Conservation (phyloP, 352 stramenopile genomes). For the Phytopythium oedochilum region DNA sequence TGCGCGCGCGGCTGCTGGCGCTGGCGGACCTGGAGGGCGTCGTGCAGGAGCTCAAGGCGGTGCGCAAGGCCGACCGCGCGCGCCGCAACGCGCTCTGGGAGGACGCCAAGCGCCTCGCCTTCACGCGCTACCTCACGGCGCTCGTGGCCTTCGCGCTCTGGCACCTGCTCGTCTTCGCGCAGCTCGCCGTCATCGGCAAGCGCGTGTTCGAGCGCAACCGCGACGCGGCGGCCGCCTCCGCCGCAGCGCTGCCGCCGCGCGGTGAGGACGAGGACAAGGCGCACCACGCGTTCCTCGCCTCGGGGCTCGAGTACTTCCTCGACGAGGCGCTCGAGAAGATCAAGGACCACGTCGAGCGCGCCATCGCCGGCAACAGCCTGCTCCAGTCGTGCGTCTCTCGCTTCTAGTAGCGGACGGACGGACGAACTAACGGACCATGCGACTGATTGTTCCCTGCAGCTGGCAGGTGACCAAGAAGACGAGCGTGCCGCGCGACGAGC, state of each 20-base stretch:
- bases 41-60: conserved; percentile 66
- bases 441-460: neutral
- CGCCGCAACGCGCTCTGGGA: conserved; percentile 68
- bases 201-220: conserved; percentile 60
- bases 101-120: conserved; percentile 58
- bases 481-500: conserved; percentile 57
- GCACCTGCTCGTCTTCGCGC: conserved; percentile 78
- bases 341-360: conserved; percentile 52
- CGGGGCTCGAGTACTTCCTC: conserved; percentile 76
- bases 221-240: conserved; percentile 10
- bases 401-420: too few species aligned
- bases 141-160: conserved; percentile 71
- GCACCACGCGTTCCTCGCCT: conserved; percentile 68
- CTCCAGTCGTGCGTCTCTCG: conserved; percentile 34
- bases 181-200: conserved; percentile 75
- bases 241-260: neutral
- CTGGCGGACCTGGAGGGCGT: conserved; percentile 66
- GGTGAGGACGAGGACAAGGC: conserved; percentile 37
- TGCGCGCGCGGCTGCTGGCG: conserved; percentile 56
- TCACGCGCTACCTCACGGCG: conserved; percentile 72
- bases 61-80: conserved; percentile 48
- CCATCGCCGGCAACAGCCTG: conserved; percentile 38
- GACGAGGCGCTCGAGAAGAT: conserved; percentile 58
- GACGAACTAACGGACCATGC: too few species aligned
- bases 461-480: conserved; percentile 75